A percentile compares a stretch with the other conserved stretches of the same genome.
Evolutionary conservation across 176 grass and related monocot genomes (phyloP).

Genomic region (Oryza rufipogon): DNA sequence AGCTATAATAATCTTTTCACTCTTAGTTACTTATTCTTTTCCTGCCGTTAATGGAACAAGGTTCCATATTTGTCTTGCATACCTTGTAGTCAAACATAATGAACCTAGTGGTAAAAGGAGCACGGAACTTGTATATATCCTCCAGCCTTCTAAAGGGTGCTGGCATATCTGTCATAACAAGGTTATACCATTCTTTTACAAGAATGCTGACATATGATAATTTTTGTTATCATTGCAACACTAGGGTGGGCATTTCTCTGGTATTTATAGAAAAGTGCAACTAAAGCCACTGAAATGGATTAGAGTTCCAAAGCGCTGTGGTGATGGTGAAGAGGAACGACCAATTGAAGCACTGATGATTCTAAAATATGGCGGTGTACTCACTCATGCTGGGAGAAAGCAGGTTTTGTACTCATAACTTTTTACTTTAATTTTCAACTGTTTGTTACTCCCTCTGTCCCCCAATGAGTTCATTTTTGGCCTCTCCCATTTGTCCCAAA

Average conservation of each 20-base stretch:
- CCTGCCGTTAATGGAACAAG: conserved; percentile 19
- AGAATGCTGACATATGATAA: conserved; percentile 16
- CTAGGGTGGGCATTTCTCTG: conserved; percentile 95
- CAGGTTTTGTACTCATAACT: conserved; percentile 55
- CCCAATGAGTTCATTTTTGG: too few species aligned
- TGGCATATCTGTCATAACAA: conserved; percentile 25
- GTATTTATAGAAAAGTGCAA: conserved; percentile 99
- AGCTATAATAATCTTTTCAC: background rate
- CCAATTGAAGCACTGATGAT: conserved; percentile 98
- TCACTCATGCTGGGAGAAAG: conserved; percentile 99
- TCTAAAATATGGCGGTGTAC: conserved; percentile 97
- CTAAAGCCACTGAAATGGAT: conserved; percentile 97
- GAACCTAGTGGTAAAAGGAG: conserved; percentile 21
- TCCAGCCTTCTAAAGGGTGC: conserved; percentile 9
- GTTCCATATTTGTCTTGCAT: background rate
- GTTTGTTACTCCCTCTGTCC: background rate
- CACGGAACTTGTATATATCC: conserved; percentile 16
- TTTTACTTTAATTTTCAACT: background rate
- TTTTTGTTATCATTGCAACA: conserved; percentile 15
- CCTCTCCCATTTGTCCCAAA: too few species aligned
- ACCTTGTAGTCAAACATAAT: background rate
- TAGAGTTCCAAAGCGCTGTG: conserved; percentile 71
- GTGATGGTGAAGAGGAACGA: conserved; percentile 76
- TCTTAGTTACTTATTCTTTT: conserved; percentile 14
- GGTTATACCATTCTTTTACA: background rate